Evolutionary conservation across 2,329 filamentous ascomycete species (phyloP).

Genomic region (Cladosporium cucumerinum): DNA sequence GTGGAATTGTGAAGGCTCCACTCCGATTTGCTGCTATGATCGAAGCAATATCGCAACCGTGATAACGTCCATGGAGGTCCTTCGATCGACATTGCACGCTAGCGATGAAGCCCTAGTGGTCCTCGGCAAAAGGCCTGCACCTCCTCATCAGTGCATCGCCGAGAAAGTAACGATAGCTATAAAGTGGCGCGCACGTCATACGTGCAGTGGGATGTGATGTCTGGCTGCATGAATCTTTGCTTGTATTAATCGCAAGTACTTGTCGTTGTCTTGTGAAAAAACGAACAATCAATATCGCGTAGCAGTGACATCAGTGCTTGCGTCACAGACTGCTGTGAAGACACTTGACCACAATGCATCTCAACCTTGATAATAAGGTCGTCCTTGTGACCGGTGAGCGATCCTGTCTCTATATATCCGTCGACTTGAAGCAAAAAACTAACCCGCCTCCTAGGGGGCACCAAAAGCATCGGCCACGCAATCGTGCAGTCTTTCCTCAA

Average conservation of each 20-base stretch:
- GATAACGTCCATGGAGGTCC: not conserved
- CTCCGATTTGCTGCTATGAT: not conserved
- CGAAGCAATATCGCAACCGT: not conserved
- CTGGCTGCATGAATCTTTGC: not conserved
- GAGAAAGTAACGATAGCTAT: not conserved
- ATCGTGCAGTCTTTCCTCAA: constrained; percentile 29
- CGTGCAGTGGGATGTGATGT: constrained; percentile 43
- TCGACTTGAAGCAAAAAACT: not conserved
- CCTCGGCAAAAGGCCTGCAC: constrained; percentile 1
- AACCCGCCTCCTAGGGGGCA: constrained; percentile 27
- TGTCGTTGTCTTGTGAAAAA: not conserved
- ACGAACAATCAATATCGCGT: not conserved
- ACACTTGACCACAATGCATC: constrained; percentile 33
- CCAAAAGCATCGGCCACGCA: constrained; percentile 32
- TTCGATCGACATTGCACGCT: constrained; percentile 1
- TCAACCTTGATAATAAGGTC: constrained; percentile 36
- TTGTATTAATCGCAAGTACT: not conserved
- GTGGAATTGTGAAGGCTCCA: not conserved
- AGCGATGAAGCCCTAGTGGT: not conserved
- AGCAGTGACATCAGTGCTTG: not conserved
- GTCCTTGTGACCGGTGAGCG: constrained; percentile 36
- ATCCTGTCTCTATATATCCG: not conserved
- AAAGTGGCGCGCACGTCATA: constrained; percentile 34
- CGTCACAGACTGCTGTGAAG: not conserved
- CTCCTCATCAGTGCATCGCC: not conserved